Evolutionary conservation across 441 rosid species (phyloP).

Genomic region (Dalechampia spathulata): DNA sequence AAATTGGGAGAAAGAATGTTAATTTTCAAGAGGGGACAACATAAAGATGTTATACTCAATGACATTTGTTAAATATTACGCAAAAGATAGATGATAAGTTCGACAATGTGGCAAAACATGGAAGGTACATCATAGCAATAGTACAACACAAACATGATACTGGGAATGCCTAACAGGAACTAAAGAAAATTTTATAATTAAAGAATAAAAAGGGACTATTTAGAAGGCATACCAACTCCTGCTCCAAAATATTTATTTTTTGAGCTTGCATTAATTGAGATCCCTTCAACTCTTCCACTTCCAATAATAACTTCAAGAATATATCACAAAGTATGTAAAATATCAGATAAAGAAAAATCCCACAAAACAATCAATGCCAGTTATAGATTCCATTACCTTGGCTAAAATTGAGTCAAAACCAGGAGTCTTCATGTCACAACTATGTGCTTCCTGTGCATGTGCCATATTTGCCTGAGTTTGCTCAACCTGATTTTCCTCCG

Average conservation of each 20-base stretch:
- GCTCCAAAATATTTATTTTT: slow-evolving; percentile 52
- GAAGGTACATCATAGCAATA: neutral
- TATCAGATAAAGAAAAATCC: neutral
- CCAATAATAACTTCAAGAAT: slow-evolving; percentile 44
- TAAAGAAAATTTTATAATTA: neutral
- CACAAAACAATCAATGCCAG: slow-evolving; percentile 1
- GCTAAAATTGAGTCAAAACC: slow-evolving; percentile 20
- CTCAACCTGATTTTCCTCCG: neutral
- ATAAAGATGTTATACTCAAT: neutral
- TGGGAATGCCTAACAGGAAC: too few relatives aligned
- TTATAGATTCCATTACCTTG: slow-evolving; percentile 32
- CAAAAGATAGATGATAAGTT: neutral
- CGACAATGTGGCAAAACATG: neutral
- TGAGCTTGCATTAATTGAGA: slow-evolving; percentile 38
- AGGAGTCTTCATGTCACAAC: slow-evolving; percentile 7
- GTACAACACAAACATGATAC: neutral
- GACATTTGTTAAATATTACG: too few relatives aligned
- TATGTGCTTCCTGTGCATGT: neutral
- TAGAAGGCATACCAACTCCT: slow-evolving; percentile 46
- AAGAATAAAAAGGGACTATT: neutral
- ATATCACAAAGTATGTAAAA: neutral
- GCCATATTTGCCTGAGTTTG: neutral
- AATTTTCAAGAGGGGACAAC: neutral
- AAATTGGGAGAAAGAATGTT: neutral
- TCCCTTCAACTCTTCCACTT: slow-evolving; percentile 50